These are phyloP conservation scores for Amphibolis antarctica DNA, from an alignment of 106 monocot species.

Conservation along the genomic window DNA sequence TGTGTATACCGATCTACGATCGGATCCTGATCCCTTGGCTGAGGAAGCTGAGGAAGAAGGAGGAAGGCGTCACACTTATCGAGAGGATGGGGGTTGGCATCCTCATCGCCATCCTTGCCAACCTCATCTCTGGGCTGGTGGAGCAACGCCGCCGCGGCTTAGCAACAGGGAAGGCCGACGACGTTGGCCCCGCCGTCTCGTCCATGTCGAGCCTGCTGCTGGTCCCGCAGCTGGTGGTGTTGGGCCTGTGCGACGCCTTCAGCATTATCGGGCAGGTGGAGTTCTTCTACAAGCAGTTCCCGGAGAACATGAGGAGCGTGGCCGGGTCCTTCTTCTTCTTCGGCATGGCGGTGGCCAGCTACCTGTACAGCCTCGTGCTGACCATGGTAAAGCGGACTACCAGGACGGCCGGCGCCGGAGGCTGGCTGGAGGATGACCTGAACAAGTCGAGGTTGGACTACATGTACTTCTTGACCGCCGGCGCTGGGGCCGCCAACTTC, in stretches of 20 bases:
- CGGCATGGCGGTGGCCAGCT: conserved; percentile 13
- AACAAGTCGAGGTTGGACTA: conserved; percentile 12
- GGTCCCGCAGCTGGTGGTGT: background rate
- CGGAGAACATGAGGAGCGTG: conserved; percentile 19
- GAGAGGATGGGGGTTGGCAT: conserved; percentile 15
- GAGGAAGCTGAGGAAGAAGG: conserved; percentile 2
- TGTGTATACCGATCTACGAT: conserved; percentile 38
- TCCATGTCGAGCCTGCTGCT: conserved; percentile 9
- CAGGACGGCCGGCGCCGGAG: background rate
- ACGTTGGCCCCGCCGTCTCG: background rate
- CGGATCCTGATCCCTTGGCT: conserved; percentile 20
- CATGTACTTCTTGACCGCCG: conserved; percentile 4
- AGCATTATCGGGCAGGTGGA: conserved; percentile 11
- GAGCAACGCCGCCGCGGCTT: background rate
- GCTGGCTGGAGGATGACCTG: conserved; percentile 14
- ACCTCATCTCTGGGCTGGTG: background rate
- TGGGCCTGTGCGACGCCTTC: conserved; percentile 11
- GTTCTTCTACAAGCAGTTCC: conserved; percentile 25
- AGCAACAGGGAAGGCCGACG: background rate
- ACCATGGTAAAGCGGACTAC: conserved; percentile 1
- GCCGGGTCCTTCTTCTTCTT: conserved; percentile 6
- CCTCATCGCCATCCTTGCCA: background rate
- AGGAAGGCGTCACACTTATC: conserved; percentile 1
- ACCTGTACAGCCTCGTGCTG: conserved; percentile 3
- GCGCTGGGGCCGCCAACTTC: conserved; percentile 4